Percentiles rank a stretch among this genome's conserved stretches.
phyloP scores from a whole-genome alignment of 192 early-diverging fungal species.

The Coemansia sp. region DNA sequence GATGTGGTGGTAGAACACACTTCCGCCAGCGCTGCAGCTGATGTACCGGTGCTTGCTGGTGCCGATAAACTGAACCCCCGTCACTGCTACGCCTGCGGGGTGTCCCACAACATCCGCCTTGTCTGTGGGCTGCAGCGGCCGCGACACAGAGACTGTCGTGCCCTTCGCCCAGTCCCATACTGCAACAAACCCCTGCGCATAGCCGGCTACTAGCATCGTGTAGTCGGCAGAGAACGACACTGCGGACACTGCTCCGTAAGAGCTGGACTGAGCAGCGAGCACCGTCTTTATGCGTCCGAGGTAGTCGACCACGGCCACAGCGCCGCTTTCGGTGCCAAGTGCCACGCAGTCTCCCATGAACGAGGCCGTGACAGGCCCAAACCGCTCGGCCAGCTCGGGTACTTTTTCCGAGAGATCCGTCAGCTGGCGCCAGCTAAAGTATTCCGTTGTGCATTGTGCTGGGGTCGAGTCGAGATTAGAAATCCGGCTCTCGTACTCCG shows the following conservation, averaged over 20 bases:
- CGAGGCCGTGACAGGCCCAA: conserved; percentile 25
- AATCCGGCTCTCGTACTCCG: conserved; percentile 48
- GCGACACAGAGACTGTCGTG: conserved; percentile 27
- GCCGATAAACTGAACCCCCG: conserved; percentile 36
- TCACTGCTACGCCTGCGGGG: conserved; percentile 29
- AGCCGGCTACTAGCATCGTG: conserved; percentile 29
- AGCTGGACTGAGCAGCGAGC: conserved; percentile 9
- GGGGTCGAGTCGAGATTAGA: conserved; percentile 37
- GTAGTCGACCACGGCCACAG: conserved; percentile 34
- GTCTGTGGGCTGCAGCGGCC: conserved; percentile 32
- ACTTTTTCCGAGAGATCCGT: conserved; percentile 30
- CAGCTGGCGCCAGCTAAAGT: conserved; percentile 48
- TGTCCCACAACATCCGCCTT: conserved; percentile 20
- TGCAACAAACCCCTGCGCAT: conserved; percentile 34
- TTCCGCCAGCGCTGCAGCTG: conserved; percentile 35
- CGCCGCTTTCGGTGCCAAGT: conserved; percentile 36
- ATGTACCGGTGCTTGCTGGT: conserved; percentile 44
- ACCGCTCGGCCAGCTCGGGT: conserved; percentile 28
- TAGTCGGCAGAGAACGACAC: conserved; percentile 42
- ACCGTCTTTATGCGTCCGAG: conserved; percentile 34
- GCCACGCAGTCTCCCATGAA: conserved; percentile 39
- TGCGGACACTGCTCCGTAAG: conserved; percentile 38
- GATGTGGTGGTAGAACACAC: conserved; percentile 48
- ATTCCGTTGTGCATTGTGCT: conserved; percentile 33
- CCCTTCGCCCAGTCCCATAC: conserved; percentile 50